phyloP scores from a whole-genome alignment of 208 protist genomes.

The Crithidia mellificae region DNA sequence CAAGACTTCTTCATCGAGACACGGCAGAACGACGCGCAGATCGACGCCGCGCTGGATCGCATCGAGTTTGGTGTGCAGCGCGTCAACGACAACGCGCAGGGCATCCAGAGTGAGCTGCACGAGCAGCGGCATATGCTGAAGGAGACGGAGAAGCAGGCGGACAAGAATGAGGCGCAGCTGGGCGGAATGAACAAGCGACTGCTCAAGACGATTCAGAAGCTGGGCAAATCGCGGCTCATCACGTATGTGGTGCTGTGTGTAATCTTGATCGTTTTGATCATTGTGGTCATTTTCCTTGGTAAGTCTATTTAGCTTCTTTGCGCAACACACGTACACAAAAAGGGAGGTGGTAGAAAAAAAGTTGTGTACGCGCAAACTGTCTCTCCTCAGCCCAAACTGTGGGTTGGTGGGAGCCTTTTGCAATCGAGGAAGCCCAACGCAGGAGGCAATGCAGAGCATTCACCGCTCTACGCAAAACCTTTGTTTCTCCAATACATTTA shows the following conservation, averaged over 20 bases:
- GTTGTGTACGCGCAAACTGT: too few species aligned
- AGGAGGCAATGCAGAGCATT: too few species aligned
- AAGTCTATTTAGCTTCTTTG: conserved; percentile 34
- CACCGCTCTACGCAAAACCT: too few species aligned
- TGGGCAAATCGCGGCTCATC: conserved; percentile 54
- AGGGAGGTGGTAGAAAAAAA: too few species aligned
- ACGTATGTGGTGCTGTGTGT: conserved; percentile 53
- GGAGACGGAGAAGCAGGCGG: conserved; percentile 38
- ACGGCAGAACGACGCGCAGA: conserved; percentile 45
- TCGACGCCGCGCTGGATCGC: conserved; percentile 59
- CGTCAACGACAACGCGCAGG: conserved; percentile 53
- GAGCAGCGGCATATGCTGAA: conserved; percentile 46
- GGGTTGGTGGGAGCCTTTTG: too few species aligned
- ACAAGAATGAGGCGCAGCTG: conserved; percentile 46
- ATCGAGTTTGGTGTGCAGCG: conserved; percentile 55
- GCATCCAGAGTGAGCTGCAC: conserved; percentile 53
- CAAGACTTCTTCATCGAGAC: conserved; percentile 48
- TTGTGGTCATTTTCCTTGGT: conserved; percentile 54
- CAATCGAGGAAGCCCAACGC: too few species aligned
- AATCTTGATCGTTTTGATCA: conserved; percentile 50
- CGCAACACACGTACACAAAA: too few species aligned
- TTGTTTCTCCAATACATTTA: too few species aligned
- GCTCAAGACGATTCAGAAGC: conserved; percentile 44
- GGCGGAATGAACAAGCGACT: conserved; percentile 43
- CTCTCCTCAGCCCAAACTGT: too few species aligned